Evolutionary conservation across 805 yeast species (phyloP).

Genomic region (Candida oleophila): DNA sequence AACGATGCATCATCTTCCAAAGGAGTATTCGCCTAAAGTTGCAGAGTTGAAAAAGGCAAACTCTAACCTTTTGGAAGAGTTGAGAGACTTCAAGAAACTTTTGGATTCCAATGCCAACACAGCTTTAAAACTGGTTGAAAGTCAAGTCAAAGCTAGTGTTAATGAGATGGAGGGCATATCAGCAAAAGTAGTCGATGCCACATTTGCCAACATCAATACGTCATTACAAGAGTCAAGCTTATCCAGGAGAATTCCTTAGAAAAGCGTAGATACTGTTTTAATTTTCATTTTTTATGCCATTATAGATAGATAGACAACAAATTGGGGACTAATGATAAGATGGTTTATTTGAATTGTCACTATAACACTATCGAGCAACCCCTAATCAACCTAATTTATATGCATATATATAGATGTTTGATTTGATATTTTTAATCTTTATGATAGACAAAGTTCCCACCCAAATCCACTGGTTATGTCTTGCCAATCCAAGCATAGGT

Average conservation of each 20-base stretch:
- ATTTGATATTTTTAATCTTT: neutral
- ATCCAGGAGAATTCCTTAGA: neutral
- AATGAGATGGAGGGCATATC: neutral
- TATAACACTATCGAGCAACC: too few species aligned
- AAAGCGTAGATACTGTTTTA: neutral
- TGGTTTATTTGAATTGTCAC: too few species aligned
- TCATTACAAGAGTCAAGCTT: conserved; percentile 1
- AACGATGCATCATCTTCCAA: conserved; percentile 7
- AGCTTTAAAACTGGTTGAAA: neutral
- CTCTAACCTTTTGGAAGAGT: neutral
- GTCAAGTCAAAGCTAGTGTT: neutral
- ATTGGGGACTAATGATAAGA: too few species aligned
- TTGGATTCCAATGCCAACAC: neutral
- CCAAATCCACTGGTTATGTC: conserved; percentile 38
- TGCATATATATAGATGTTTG: neutral
- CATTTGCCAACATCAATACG: neutral
- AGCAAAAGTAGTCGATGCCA: neutral
- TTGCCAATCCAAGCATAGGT: conserved; percentile 41
- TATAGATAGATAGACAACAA: too few species aligned
- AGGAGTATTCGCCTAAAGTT: conserved; percentile 11
- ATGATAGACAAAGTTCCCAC: conserved; percentile 25
- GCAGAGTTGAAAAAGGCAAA: conserved; percentile 2
- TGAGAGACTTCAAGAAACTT: conserved; percentile 2
- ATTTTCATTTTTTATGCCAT: too few species aligned
- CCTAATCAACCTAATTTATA: too few species aligned